Evolutionary conservation across 495 filamentous ascomycete genomes (phyloP), one percentile per base, ranked within the genome.

Genomic region (Hypoxylon fuscum): DNA sequence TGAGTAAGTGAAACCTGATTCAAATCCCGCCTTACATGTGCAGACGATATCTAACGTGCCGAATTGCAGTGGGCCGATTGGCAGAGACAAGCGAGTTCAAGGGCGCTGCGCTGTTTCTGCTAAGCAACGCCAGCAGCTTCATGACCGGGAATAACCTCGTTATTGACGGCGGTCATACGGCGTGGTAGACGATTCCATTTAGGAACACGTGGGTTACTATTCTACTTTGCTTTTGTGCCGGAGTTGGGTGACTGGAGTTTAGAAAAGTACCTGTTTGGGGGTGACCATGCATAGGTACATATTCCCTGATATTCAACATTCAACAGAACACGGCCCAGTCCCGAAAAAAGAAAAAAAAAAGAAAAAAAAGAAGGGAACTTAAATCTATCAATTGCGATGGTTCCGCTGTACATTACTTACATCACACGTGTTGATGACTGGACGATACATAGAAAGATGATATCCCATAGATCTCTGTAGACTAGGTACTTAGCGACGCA

Each of bases 61-160:
- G 9, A n/a, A n/a, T 15, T 42, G 32, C 27, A 68, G 66, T 90
- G 66, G 86, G 87, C 0, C 73, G 87, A 42, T 64, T 90, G 47
- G 86, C 84, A 23, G 71, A 68, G 53, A 84, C 87, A 0, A 83
- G 83, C 68, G 89, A 93, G 68, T 91, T 87, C 62, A 79, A 87
- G 25, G 85, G 87, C 1, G 82, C 85, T 0, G 88, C 83, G 12
- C 55, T 74, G 32, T 80, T 80, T 38, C 53, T 87, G 62, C 71
- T 89, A 14, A 87, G 85, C 58, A 81, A 85, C 69, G 87, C 87
- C 11, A 87, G 83, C 59, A 86, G 83, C 47, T 91, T 89, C 65
- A 91, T 91, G 88, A 89, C 87, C 0, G 87, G 87, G 0, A 81
- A 74, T 14, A 83, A 85, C 38, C 53, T 88, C 46, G 66, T 86